Conservation (phyloP, 2,329 filamentous ascomycete genomes). For the Colletotrichum magnum region DNA sequence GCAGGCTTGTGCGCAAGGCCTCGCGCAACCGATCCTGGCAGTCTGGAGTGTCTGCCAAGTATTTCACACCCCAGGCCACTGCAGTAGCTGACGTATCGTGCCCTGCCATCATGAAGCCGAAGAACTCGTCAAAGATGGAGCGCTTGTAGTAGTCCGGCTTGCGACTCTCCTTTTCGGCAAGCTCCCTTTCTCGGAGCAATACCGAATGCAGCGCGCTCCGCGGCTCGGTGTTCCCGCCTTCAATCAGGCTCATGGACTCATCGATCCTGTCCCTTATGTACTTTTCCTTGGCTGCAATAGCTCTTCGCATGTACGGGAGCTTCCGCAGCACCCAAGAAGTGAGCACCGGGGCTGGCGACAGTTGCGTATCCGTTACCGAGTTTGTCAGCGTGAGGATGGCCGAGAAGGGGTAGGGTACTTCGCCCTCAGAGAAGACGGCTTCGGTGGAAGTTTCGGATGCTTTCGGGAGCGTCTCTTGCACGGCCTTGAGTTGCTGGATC, state of each 20-base stretch:
- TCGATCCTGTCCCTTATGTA: conserved; percentile 46
- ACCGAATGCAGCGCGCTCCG: conserved; percentile 51
- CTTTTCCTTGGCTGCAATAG: conserved; percentile 48
- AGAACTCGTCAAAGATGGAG: neutral
- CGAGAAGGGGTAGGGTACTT: conserved; percentile 43
- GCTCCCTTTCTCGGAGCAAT: conserved; percentile 49
- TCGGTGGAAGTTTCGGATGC: neutral
- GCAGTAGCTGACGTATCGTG: conserved; percentile 25
- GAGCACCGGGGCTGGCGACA: conserved; percentile 47
- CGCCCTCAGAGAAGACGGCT: neutral
- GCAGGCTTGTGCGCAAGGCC: conserved; percentile 39
- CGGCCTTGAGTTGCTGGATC: conserved; percentile 41
- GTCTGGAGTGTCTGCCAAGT: conserved; percentile 33
- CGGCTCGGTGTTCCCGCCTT: conserved; percentile 40
- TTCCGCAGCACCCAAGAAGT: conserved; percentile 48
- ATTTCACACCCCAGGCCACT: conserved; percentile 44
- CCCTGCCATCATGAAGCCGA: conserved; percentile 25
- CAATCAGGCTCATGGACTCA: conserved; percentile 43
- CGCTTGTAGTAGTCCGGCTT: conserved; percentile 10
- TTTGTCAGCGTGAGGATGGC: conserved; percentile 48
- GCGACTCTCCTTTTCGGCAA: conserved; percentile 43
- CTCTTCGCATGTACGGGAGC: conserved; percentile 47
- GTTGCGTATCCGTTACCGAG: conserved; percentile 47
- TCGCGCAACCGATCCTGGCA: conserved; percentile 44
- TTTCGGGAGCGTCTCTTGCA: neutral